Conservation (phyloP, 805 yeast species). For the Monosporozyma solicola region DNA sequence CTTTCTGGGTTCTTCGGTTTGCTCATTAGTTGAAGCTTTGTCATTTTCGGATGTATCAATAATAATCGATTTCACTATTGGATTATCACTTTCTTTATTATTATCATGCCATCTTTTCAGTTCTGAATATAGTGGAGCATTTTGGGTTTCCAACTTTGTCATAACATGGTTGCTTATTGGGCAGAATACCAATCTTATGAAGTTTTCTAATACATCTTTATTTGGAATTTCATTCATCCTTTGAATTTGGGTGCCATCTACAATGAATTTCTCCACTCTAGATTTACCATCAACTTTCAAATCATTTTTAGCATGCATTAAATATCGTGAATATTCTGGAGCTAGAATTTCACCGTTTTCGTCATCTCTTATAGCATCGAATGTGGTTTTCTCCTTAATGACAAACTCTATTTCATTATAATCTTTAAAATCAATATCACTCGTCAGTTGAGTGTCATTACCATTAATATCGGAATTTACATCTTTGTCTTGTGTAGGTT, state of each 20-base stretch:
- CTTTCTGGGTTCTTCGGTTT: neutral
- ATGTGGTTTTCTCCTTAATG: conserved; percentile 73
- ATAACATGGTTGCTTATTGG: neutral
- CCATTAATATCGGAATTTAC: neutral
- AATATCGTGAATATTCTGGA: conserved; percentile 57
- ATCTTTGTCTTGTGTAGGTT: neutral
- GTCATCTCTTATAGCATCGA: conserved; percentile 37
- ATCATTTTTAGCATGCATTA: conserved; percentile 35
- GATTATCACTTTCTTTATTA: neutral
- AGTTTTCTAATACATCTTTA: conserved; percentile 76
- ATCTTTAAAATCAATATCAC: neutral
- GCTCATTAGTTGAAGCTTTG: neutral
- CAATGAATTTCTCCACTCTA: conserved; percentile 42
- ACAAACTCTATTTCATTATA: conserved; percentile 29
- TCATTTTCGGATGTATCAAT: neutral
- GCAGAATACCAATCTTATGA: conserved; percentile 35
- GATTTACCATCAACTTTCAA: neutral
- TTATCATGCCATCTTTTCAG: neutral
- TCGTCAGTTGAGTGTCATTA: neutral
- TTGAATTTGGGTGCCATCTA: conserved; percentile 60
- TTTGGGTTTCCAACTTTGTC: neutral
- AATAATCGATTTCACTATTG: neutral
- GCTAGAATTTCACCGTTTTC: conserved; percentile 28
- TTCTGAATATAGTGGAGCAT: neutral
- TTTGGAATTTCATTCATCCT: conserved; percentile 80